phyloP scores from a whole-genome alignment of 139 green algal species.

The Pseudopediastrum boryanum region DNA sequence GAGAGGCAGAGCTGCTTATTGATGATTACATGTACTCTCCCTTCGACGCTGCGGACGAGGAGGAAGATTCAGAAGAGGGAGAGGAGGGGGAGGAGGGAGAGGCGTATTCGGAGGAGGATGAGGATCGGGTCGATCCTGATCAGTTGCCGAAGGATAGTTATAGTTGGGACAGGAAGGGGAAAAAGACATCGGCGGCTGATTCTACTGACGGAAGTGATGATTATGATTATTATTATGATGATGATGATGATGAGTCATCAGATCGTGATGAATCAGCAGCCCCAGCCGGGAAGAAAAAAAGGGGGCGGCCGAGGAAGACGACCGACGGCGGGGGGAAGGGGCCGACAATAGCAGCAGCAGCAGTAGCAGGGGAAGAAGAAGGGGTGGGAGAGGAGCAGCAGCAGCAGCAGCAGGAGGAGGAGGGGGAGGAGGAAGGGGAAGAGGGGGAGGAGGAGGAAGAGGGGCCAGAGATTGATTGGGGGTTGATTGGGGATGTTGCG shows the following conservation, averaged over 20 bases:
- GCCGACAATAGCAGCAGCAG: background rate
- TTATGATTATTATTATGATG: no score
- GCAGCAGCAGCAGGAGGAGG: slow-evolving; percentile 1
- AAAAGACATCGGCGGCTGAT: no score
- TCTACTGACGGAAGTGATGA: no score
- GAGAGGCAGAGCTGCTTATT: slow-evolving; percentile 4
- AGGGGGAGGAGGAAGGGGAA: background rate
- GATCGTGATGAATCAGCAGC: background rate
- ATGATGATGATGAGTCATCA: no score
- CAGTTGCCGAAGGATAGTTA: background rate
- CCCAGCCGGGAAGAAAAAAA: no score
- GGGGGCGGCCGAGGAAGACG: no score
- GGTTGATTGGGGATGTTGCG: slow-evolving; percentile 33
- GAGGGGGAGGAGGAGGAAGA: background rate
- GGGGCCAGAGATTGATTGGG: background rate
- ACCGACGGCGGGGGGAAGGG: no score
- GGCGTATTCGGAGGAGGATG: background rate
- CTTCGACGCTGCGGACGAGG: background rate
- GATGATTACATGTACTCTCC: background rate
- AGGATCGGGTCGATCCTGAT: no score
- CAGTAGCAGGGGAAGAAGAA: background rate
- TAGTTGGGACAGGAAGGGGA: no score
- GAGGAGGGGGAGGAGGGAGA: background rate
- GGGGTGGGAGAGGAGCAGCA: background rate
- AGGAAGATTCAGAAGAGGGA: background rate